Evolutionary conservation across 1,139 yeast genomes (phyloP), one percentile per base, ranked within the genome.

Genomic region (Taiozyma onychis): DNA sequence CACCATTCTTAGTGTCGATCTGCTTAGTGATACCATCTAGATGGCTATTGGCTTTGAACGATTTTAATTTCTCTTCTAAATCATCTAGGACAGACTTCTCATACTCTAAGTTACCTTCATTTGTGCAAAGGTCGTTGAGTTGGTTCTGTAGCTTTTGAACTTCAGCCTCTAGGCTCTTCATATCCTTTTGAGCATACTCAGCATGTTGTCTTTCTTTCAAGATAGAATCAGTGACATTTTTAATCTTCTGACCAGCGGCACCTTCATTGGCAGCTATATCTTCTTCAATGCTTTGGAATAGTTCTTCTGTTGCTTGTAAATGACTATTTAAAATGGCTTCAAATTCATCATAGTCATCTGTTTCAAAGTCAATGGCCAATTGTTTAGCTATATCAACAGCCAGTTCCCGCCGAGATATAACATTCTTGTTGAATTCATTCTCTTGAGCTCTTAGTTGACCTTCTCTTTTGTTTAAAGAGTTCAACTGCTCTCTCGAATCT

Each of bases 361-460:
- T n/a, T 11, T 42, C 24, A 2, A 41, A 14, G 4, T 44, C 44
- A 1, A 54, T 14, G 4, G 39, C 43, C 2, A 45, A 22, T 11
- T 48, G 39, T 3, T 37, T 8, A 1, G 35, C 11, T 10, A 49
- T 14, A 16, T 41, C 35, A 10, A 51, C 46, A 14, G 60, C 46
- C 3, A 68, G 44, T 1, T 54, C 54, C 35, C 59, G 56, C 39
- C 72, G 53, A 3, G 51, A 53, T 6, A 55, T 27, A 22, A 64
- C 30, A 48, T 74, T 71, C 10, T 56, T 54, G 18, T 68, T 60
- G 53, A 73, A 67, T 6, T 69, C 70, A 3, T 69, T 70, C 46
- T 73, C 73, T 43, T 77, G 75, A 0, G 83, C 78, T 49, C 71
- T 72, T 46, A 84, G 67, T 45, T 81, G 77, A 3, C 95, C 96